phyloP scores from a whole-genome alignment of 345 rosid species.

The Sonneratia caseolaris region DNA sequence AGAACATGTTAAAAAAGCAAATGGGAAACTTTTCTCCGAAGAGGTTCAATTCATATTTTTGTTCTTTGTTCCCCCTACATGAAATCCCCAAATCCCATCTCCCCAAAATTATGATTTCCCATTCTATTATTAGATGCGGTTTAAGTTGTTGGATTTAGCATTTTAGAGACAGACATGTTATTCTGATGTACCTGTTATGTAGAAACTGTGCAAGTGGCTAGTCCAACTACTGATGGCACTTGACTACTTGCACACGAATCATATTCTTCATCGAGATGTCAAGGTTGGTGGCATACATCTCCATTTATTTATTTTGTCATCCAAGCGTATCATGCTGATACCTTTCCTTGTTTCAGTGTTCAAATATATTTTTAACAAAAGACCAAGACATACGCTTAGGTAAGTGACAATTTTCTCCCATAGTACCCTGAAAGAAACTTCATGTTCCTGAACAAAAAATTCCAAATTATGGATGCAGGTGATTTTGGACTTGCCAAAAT shows the following conservation, averaged over 20 bases:
- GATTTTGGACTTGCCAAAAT: conserved; percentile 99
- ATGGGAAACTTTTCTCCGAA: conserved; percentile 67
- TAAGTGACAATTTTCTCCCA: conserved; percentile 27
- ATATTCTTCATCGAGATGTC: conserved; percentile 99
- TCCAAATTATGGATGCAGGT: conserved; percentile 36
- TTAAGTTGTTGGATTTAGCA: neutral
- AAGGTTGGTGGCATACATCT: conserved; percentile 45
- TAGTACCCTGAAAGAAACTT: conserved; percentile 5
- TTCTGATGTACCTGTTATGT: conserved; percentile 9
- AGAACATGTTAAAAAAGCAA: conserved; percentile 85
- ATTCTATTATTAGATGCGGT: neutral
- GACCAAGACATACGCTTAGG: conserved; percentile 89
- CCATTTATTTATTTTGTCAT: neutral
- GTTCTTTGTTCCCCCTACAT: neutral
- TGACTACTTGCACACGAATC: conserved; percentile 89
- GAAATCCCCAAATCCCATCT: neutral
- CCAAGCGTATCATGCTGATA: conserved; percentile 17
- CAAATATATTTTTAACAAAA: conserved; percentile 93
- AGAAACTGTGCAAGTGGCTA: conserved; percentile 98
- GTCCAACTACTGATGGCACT: conserved; percentile 98
- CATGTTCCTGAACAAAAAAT: conserved; percentile 12
- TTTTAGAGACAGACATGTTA: neutral
- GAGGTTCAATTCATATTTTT: conserved; percentile 41
- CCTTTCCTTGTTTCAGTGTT: conserved; percentile 51
- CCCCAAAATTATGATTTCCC: neutral